These are phyloP conservation scores for Diaporthe ampelina DNA, from an alignment of 2,329 filamentous ascomycete species.

Conservation along the genomic window DNA sequence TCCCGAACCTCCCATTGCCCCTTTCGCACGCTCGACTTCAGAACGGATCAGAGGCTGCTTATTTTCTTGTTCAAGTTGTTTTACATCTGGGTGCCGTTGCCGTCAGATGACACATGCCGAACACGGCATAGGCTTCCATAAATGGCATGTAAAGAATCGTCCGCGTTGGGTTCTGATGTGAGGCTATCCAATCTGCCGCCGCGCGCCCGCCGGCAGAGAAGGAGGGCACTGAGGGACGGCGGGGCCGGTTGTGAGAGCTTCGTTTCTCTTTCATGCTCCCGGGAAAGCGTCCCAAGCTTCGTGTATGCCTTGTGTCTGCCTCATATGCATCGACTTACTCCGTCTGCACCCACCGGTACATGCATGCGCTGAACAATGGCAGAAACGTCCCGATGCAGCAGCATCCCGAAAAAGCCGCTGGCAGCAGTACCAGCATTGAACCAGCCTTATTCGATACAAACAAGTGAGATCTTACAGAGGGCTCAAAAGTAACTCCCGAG, in stretches of 20 bases:
- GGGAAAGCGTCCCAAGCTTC: background rate
- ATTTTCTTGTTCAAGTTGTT: constrained; percentile 11
- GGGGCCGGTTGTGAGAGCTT: background rate
- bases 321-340: background rate
- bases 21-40: background rate
- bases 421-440: background rate
- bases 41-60: background rate
- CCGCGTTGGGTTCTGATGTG: background rate
- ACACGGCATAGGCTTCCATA: constrained; percentile 11
- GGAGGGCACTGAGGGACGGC: background rate
- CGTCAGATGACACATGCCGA: background rate
- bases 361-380: background rate
- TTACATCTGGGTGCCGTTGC: background rate
- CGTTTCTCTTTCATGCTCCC: background rate
- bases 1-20: background rate
- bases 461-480: too few species aligned
- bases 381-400: background rate
- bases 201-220: background rate
- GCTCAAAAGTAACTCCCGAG: background rate
- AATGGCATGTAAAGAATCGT: background rate
- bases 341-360: background rate
- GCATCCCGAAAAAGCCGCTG: background rate
- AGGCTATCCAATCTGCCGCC: constrained; percentile 4
- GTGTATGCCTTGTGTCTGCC: background rate
- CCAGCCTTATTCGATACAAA: background rate